Evolutionary conservation across 495 filamentous ascomycete genomes (phyloP), one percentile per base, ranked within the genome.

Genomic region (Aspergillus heteromorphus): DNA sequence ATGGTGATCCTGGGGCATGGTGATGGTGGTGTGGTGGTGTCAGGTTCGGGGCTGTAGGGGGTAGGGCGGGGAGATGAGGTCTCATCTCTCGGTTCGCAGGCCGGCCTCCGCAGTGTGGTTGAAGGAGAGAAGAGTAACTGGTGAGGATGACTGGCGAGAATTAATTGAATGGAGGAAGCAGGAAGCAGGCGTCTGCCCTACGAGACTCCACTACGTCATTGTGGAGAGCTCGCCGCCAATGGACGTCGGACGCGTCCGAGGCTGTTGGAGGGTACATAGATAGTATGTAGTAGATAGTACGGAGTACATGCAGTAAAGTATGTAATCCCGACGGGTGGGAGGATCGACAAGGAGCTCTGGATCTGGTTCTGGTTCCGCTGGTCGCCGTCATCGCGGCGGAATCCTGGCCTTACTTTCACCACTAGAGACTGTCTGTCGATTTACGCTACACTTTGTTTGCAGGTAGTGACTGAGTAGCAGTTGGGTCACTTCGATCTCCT

Each of bases 1-100:
- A 18, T 47, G 51, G 11, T 40, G 56, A 49, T 56, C 51, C n/a
- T 65, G 49, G 19, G 59, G 53, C 66, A 68, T 69, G n/a, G 27
- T 65, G 57, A 36, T 31, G 38, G n/a, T 20, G n/a, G 20, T 20
- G 0, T 57, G 31, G 4, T 2, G 3, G 31, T 4, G 11, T 38
- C 5, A 38, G 34, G 27, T n/a, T 3, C 8, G 43, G 21, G 21
- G 27, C 16, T 47, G 43, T n/a, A n/a, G n/a, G 23, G 21, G 21
- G n/a, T n/a, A 17, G 9, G 43, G 17, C 29, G 11, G 27, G 23
- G 4, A 27, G 21, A 5, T 17, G 9, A 2, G 19, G 11, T 45
- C 1, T 25, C 20, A 45, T 45, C 42, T 20, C 42, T 19, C 23
- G 42, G 19, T 45, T 45, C 19, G 9, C 2, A 11, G 25, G 42